Base-by-base conservation (phyloP, 257 asterid genomes). In the Haberlea rhodopensis region DNA sequence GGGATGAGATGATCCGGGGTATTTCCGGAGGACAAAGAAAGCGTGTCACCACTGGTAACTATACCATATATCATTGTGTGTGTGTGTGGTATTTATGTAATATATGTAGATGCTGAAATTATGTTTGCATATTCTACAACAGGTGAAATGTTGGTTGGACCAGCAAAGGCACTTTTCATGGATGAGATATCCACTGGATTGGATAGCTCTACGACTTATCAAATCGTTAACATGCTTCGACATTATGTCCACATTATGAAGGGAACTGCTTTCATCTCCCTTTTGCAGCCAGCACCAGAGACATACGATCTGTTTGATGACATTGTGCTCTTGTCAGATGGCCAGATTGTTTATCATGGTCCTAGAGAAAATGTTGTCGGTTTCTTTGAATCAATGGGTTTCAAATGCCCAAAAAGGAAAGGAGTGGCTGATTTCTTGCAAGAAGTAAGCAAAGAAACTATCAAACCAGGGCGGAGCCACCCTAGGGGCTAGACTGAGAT, bases 1-100 rank as follows among this genome's bases (percentile, higher is more conserved):
- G 87, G 8, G 81, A 82, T n/a, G 87, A 79, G 19, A 82, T 79
- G 85, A 16, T 79, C 6, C 60, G 87, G 40, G 87, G 87, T 8
- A 82, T 82, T 29, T 82, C 87, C 6, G 87, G 87, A 5, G 87
- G 87, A 31, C 87, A 82, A 72, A 76, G 32, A 57, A 82, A 79
- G 58, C 82, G 87, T 24, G 84, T 82, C 8, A 82, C 87, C 3
- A 81, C 84, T 0, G 85, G 85, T 80, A 60, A 71, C 28, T 18
- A 21, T 18, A 51, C 46, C n/a, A n/a, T n/a, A n/a, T n/a, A n/a
- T n/a, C n/a, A n/a, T n/a, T n/a, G n/a, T n/a, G n/a, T n/a, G n/a
- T n/a, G n/a, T n/a, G n/a, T n/a, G n/a, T n/a, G n/a, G n/a, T n/a
- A n/a, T n/a, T 55, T 51, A 21, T 18, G 21, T 18, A 21, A 25